phyloP scores from a whole-genome alignment of 305 asterid species.

The Ajuga reptans region DNA sequence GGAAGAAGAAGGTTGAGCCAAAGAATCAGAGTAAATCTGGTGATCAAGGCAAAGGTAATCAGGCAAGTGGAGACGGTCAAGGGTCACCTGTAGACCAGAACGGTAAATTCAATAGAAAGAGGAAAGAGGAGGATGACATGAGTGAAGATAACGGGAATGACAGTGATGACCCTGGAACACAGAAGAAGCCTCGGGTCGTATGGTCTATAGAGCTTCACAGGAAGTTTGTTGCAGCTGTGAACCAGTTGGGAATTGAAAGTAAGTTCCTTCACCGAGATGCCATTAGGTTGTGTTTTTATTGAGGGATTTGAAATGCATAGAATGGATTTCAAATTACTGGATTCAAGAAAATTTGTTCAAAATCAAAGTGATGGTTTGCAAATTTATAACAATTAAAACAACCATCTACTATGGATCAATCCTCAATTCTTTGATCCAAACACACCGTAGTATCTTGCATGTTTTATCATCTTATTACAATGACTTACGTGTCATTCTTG shows the following conservation, averaged over 20 bases:
- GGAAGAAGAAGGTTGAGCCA: constrained; percentile 44
- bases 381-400: no score
- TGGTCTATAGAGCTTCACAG: constrained; percentile 71
- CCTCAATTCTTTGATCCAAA: background rate
- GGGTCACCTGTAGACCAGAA: constrained; percentile 44
- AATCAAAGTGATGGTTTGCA: background rate
- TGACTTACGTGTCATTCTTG: background rate
- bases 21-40: constrained; percentile 28
- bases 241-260: constrained; percentile 62
- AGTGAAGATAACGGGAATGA: constrained; percentile 43
- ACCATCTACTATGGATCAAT: background rate
- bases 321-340: background rate
- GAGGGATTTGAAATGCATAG: background rate
- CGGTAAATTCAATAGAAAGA: constrained; percentile 43
- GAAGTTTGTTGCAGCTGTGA: constrained; percentile 64
- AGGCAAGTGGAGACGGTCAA: constrained; percentile 35
- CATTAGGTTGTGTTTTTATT: background rate
- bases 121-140: constrained; percentile 56
- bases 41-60: constrained; percentile 25
- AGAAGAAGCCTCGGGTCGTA: constrained; percentile 63
- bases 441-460: background rate
- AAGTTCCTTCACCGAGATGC: background rate
- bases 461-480: background rate
- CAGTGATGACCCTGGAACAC: constrained; percentile 42
- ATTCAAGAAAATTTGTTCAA: background rate